A percentile compares a stretch with the other conserved stretches of the same genome.
Conservation (phyloP, 208 protist genomes). For the Leishmania mexicana region DNA sequence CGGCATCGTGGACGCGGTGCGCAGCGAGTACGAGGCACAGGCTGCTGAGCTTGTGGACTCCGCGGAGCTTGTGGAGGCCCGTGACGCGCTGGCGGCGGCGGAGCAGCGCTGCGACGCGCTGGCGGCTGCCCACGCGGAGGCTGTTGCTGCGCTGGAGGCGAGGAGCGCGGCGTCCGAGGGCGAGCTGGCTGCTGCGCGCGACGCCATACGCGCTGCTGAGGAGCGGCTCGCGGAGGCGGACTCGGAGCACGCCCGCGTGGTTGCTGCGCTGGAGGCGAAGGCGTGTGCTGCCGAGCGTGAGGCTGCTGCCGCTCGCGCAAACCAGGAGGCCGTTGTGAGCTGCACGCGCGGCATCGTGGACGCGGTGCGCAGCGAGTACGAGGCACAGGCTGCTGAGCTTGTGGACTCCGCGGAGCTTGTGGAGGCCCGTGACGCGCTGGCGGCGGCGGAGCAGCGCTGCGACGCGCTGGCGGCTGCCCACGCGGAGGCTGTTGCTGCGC, state of each 20-base stretch:
- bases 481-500: background rate
- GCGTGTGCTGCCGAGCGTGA: background rate
- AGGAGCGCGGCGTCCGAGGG: slow-evolving; percentile 5
- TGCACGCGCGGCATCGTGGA: slow-evolving; percentile 11
- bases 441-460: slow-evolving; percentile 1
- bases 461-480: background rate
- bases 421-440: slow-evolving; percentile 7
- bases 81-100: slow-evolving; percentile 8
- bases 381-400: background rate
- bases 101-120: slow-evolving; percentile 9
- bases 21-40: slow-evolving; percentile 5
- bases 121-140: background rate
- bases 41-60: background rate
- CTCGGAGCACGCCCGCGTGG: background rate
- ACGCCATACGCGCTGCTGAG: background rate
- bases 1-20: slow-evolving; percentile 9
- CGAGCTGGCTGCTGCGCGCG: slow-evolving; percentile 10
- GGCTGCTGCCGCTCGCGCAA: slow-evolving; percentile 2
- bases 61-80: background rate
- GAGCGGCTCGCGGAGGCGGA: background rate
- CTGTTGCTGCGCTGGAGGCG: background rate
- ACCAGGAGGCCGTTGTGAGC: background rate
- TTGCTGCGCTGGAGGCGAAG: slow-evolving; percentile 6
- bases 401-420: background rate
- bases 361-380: slow-evolving; percentile 11